phyloP scores from a whole-genome alignment of 2,329 filamentous ascomycete species.

The Arthrobotrys musiformis region DNA sequence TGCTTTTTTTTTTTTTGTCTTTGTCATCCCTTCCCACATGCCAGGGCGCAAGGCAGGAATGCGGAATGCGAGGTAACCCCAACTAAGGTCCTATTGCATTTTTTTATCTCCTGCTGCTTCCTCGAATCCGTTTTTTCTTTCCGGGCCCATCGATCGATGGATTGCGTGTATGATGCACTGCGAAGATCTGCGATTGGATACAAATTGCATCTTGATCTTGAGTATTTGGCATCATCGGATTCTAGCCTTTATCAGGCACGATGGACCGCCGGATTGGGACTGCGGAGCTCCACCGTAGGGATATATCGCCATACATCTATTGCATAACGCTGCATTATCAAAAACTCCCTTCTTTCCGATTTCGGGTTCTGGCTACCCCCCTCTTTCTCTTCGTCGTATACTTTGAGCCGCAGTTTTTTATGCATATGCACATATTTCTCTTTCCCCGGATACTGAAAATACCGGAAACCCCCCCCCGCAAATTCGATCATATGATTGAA shows the following conservation, averaged over 20 bases:
- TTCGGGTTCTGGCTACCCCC: background rate
- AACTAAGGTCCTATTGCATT: background rate
- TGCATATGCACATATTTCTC: background rate
- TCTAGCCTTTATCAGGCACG: background rate
- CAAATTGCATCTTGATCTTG: background rate
- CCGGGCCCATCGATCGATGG: background rate
- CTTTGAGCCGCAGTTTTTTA: background rate
- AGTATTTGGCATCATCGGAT: background rate
- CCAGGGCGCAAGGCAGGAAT: constrained; percentile 9
- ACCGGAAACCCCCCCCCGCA: background rate
- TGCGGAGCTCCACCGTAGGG: background rate
- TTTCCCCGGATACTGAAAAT: background rate
- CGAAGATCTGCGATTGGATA: background rate
- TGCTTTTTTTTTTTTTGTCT: background rate
- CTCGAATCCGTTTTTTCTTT: background rate
- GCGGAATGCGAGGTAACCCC: background rate
- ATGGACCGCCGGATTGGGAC: background rate
- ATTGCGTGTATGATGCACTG: background rate
- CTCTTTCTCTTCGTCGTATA: background rate
- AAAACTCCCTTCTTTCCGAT: background rate
- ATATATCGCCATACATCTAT: background rate
- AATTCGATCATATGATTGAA: background rate
- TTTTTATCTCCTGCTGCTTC: background rate
- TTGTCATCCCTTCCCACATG: background rate
- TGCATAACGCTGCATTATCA: background rate